Evolutionary conservation across 306 rosid genomes (phyloP), one percentile per base, ranked within the genome.

Genomic region (Oxytropis ochrocephala): DNA sequence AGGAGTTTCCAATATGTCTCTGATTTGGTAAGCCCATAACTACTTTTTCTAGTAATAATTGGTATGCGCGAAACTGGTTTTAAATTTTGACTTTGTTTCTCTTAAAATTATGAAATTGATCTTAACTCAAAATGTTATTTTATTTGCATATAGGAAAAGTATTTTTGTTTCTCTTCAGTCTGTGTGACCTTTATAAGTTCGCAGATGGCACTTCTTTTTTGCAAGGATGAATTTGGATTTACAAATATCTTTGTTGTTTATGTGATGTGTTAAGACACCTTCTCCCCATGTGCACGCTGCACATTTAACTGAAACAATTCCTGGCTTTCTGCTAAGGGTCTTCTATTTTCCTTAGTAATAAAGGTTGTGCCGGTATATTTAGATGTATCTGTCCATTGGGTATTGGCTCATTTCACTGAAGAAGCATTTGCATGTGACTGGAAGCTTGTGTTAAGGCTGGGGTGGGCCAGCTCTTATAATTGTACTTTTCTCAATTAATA

Each of bases 1-100:
- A 87, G 99, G 87, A 94, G 99, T 82, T 94, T 94, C 91, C 99
- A 94, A 61, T 94, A 85, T 76, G 99, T 94, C 57, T 94, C 99
- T 84, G 99, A 94, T 82, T 83, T 94, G 90, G 99, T 88, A 85
- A 85, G 86, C 21, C 13, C 3, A 43, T 27, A 58, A 24, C 29
- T 53, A 60, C 55, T 8, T 27, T 59, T 71, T 18, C 64, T 41
- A 24, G 0, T 24, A 21, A 2, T 21, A 24, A 11, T 30, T 51
- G 13, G 41, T 1, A 27, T 18, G 55, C 29, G 51, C 50, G n/a
- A n/a, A n/a, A 17, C 47, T 67, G 5, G 41, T 65, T 47, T 51
- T 8, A 52, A 42, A 27, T 65, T 47, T 51, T 11, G 52, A 41
- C 77, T 72, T 55, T 63, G 46, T 32, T 72, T 61, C 21, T 61